Evolutionary conservation across 2,329 filamentous ascomycete species (phyloP), one percentile per base, ranked within the genome.

Genomic region (Amesomyces nigricolor): DNA sequence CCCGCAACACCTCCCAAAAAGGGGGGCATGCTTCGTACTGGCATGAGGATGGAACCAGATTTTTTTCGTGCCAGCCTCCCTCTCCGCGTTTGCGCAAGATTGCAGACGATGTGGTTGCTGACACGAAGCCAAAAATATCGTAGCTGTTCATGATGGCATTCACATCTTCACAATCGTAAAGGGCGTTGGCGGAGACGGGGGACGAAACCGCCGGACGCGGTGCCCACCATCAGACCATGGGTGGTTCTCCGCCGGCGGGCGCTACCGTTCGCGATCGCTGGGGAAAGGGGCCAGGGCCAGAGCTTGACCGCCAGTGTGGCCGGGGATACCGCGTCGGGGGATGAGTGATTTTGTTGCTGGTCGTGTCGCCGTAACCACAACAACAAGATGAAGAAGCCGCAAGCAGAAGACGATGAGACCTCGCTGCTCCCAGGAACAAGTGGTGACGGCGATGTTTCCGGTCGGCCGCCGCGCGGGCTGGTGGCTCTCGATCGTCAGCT

Each of bases 221-320:
- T 42, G 39, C 16, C 39, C 39, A 17, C 39, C 39, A 19, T 19
- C 39, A 11, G 14, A 17, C 8, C 16, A 16, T 17, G 39, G 39
- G 17, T 42, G n/a, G n/a, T 42, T 16, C 17, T 16, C 16, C 10
- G 17, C 39, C 39, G 39, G 39, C 39, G 16, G 39, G 39, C 39
- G 39, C 39, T 42, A 42, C 17, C 17, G 39, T 17, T 17, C 39
- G 5, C 39, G 39, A 42, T 17, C 39, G n/a, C 39, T 42, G 39
- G 16, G 13, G 38, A 42, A 35, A 35, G 32, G 39, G 10, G 39
- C 16, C 39, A 11, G 39, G 39, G 39, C n/a, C 16, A 8, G 39
- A 26, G 32, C 51, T 57, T 49, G 43, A 57, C 39, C 52, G 52
- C 52, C 52, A 45, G 52, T 35, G 43, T 19, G 46, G 39, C 43